phyloP scores from a whole-genome alignment of 192 early-diverging fungal species.

The Phycomyces blakesleeanus region DNA sequence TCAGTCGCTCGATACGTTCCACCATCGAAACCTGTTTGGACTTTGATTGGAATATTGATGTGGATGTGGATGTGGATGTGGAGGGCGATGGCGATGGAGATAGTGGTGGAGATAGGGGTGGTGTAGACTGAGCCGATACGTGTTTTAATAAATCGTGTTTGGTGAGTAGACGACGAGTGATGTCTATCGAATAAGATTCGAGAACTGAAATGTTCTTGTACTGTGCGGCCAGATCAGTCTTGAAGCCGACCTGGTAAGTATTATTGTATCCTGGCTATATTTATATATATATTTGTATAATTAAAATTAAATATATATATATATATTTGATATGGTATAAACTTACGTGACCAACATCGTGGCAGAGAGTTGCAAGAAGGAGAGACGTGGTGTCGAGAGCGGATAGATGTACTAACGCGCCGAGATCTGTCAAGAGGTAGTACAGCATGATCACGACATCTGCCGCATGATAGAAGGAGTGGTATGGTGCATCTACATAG shows the following conservation, averaged over 20 bases:
- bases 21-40: slow-evolving; percentile 44
- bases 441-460: slow-evolving; percentile 83
- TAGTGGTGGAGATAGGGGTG: background rate
- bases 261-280: slow-evolving; percentile 84
- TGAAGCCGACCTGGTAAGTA: slow-evolving; percentile 82
- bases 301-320: background rate
- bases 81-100: too few relatives aligned
- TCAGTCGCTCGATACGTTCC: slow-evolving; percentile 40
- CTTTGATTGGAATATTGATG: slow-evolving; percentile 37
- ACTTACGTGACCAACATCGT: slow-evolving; percentile 81
- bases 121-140: slow-evolving; percentile 31
- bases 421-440: slow-evolving; percentile 69
- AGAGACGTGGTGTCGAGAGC: slow-evolving; percentile 68
- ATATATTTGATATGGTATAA: background rate
- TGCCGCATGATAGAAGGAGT: slow-evolving; percentile 87
- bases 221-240: slow-evolving; percentile 62
- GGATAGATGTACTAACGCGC: slow-evolving; percentile 58
- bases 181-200: slow-evolving; percentile 77
- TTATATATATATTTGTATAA: background rate
- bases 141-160: slow-evolving; percentile 65
- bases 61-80: slow-evolving; percentile 8
- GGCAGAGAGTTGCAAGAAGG: slow-evolving; percentile 78
- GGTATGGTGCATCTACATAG: slow-evolving; percentile 78
- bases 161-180: slow-evolving; percentile 58
- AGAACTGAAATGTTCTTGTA: slow-evolving; percentile 80